Base-by-base conservation (phyloP, 495 filamentous ascomycete genomes). In the Recurvomyces mirabilis region DNA sequence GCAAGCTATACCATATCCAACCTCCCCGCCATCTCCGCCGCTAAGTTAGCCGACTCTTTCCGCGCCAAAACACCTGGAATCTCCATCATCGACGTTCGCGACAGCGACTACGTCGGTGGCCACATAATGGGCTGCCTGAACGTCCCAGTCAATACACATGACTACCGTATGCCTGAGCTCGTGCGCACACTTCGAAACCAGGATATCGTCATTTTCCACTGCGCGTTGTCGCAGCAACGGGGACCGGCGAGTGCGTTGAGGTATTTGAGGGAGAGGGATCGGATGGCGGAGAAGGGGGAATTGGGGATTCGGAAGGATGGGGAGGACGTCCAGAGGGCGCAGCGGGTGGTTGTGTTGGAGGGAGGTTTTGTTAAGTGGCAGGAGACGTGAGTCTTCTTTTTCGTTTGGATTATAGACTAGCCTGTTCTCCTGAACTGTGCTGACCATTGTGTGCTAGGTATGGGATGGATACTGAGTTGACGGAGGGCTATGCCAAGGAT, bases 341-440 rank as follows among this genome's bases (percentile, higher is more conserved):
- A 65, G 55, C 50, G 82, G 61, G 81, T 96, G 14, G 79, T 71
- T 58, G 75, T 96, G 7, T 71, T 96, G 5, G 82, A 93, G 43
- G 74, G 78, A 0, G 91, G 91, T 14, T 98, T 96, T 61, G 78
- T 82, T 7, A 74, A 82, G 44, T 98, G 91, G 91, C 86, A 94
- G 71, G 82, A 89, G 65, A 71, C 73, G 61, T 94, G 34, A 44
- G 55, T 59, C 15, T 32, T 19, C 13, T 48, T 24, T 40, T 43
- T 46, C 22, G 19, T 38, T 24, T 26, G 18, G 12, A 6, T 5
- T 30, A 13, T 12, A 11, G 43, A n/a, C 28, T 38, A 19, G 23
- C 41, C 14, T 35, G 13, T 24, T 21, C 6, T 22, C 9, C 17
- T 5, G 17, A 17, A 22, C 13, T 10, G 18, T 30, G 24, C 14